Evolutionary conservation across 495 filamentous ascomycete genomes (phyloP), one percentile per base, ranked within the genome.

Genomic region (Pseudoneurospora amorphoporcata): DNA sequence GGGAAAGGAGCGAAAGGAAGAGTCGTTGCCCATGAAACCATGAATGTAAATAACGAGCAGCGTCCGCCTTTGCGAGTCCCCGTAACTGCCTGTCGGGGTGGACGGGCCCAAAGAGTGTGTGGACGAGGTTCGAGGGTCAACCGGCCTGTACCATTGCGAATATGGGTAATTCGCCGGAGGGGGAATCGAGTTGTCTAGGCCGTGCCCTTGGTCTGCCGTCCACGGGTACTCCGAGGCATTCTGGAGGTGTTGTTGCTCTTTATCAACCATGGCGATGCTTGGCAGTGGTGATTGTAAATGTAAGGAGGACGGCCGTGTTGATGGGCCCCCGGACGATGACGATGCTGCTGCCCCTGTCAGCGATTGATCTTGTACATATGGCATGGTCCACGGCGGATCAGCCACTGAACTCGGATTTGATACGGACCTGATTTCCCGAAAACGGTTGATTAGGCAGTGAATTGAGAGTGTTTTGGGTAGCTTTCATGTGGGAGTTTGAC

Each of bases 21-120:
- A 90, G 81, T 96, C 93, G 68, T 91, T 91, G 38, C 95, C 95
- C 88, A 94, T 92, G 83, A 97, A 98, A 58, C 95, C 95, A 82
- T 97, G 94, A 76, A 98, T 90, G 78, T 93, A 97, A 32, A 98
- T 82, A 10, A 97, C 75, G 1, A 98, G 84, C 14, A 98, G 84
- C 39, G 82, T 91, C 72, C 94, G 81, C n/a, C 86, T 81, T 10
- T 76, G 77, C 39, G 73, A 75, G 16, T 81, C 77, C 53, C 53
- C 35, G 53, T 35, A 65, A 35, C 29, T 37, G 53, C 53, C 53
- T 17, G 79, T 80, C 14, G 81, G 80, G 7, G 82, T 76, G 17
- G 85, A 82, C 1, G 89, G 87, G 9, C 85, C 80, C 68, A 92
- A 81, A 7, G 90, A 92, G 72, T 91, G 88, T 3, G 84, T 85